Percentiles rank a stretch among this genome's conserved stretches.
Conservation (phyloP, 306 rosid genomes). For the Luffa acutangula region DNA sequence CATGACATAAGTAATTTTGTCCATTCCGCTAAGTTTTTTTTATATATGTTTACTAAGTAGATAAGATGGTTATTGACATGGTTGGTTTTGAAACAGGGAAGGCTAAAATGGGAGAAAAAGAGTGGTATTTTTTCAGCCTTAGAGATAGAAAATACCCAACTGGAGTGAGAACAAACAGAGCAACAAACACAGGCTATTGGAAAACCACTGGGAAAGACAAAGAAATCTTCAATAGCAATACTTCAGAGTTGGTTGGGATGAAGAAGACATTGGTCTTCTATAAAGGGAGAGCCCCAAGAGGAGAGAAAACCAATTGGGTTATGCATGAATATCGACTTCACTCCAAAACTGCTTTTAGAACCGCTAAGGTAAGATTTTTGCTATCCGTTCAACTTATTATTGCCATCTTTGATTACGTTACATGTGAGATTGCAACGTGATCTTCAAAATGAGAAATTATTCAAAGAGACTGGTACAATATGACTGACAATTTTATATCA, state of each 20-base stretch:
- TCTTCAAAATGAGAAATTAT: too few species aligned
- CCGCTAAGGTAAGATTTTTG: conserved; percentile 35
- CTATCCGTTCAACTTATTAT: too few species aligned
- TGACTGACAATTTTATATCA: too few species aligned
- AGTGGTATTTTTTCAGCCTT: conserved; percentile 88
- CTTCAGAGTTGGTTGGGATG: conserved; percentile 76
- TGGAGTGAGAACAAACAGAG: conserved; percentile 83
- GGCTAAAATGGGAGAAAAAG: conserved; percentile 93
- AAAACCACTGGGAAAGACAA: conserved; percentile 93
- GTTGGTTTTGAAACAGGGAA: conserved; percentile 34
- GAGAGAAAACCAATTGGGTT: conserved; percentile 88
- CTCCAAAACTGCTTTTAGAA: conserved; percentile 49
- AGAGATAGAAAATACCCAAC: conserved; percentile 92
- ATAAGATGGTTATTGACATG: too few species aligned
- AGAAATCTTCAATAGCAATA: conserved; percentile 51
- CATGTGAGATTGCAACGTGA: too few species aligned
- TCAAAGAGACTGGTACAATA: too few species aligned
- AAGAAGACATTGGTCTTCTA: conserved; percentile 89
- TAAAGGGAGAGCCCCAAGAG: conserved; percentile 94
- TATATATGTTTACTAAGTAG: too few species aligned
- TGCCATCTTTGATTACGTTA: too few species aligned
- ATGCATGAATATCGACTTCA: conserved; percentile 92
- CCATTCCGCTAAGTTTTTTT: too few species aligned
- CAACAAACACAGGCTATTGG: conserved; percentile 91
- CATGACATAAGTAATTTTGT: too few species aligned